Evolutionary conservation across 2,329 filamentous ascomycete genomes (phyloP).

Genomic region (Aureobasidium melanogenum): DNA sequence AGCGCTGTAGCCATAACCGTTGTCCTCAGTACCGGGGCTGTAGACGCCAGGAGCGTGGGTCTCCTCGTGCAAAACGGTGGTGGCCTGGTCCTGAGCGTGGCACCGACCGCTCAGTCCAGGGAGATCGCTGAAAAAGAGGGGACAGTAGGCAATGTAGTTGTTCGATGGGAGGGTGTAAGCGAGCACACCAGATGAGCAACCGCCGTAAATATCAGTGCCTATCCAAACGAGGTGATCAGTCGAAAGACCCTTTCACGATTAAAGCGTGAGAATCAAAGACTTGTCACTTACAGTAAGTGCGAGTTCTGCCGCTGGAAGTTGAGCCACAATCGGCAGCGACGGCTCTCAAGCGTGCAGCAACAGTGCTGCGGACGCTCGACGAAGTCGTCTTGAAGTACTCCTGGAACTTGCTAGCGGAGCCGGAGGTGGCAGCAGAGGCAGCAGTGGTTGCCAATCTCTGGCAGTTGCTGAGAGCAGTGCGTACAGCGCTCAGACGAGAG

Average conservation of each 20-base stretch:
- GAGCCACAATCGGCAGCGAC: conserved; percentile 49
- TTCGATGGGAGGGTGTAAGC: conserved; percentile 52
- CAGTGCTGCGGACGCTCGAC: conserved; percentile 36
- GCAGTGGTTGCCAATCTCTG: conserved; percentile 45
- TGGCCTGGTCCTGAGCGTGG: conserved; percentile 57
- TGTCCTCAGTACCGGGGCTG: conserved; percentile 50
- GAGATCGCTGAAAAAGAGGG: conserved; percentile 49
- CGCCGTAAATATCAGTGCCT: conserved; percentile 42
- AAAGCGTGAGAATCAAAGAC: no score
- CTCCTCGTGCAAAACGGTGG: conserved; percentile 56
- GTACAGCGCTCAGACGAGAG: conserved; percentile 35
- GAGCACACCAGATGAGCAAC: conserved; percentile 45
- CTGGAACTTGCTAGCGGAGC: conserved; percentile 40
- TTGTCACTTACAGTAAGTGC: conserved; percentile 43
- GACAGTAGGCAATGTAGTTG: conserved; percentile 54
- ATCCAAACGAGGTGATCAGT: background rate
- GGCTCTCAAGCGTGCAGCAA: conserved; percentile 43
- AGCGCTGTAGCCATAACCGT: conserved; percentile 49
- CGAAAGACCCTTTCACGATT: background rate
- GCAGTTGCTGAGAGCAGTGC: conserved; percentile 47
- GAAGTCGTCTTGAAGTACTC: conserved; percentile 58
- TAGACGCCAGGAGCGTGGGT: conserved; percentile 51
- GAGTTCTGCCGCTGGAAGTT: conserved; percentile 38
- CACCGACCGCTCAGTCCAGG: conserved; percentile 43
- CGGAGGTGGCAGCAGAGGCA: conserved; percentile 42